A percentile compares a stretch with the other conserved stretches of the same genome.
phyloP scores from a whole-genome alignment of 2,329 filamentous ascomycete species.

The Aspergillus vadensis region DNA sequence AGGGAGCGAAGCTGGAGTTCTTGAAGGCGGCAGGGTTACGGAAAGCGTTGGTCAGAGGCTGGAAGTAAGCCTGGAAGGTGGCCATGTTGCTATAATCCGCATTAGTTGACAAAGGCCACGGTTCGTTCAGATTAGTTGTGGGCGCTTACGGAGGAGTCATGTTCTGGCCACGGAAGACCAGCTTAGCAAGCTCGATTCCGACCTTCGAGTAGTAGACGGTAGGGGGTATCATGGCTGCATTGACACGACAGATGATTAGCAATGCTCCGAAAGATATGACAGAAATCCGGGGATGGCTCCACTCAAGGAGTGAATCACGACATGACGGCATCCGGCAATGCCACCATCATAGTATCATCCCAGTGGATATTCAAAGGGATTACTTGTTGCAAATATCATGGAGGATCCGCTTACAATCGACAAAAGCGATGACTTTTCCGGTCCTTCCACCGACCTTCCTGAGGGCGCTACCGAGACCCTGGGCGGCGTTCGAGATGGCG shows the following conservation, averaged over 20 bases:
- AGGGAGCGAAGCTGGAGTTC: constrained; percentile 57
- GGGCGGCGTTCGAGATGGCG: constrained; percentile 71
- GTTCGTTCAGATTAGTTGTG: constrained; percentile 4
- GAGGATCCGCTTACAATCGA: constrained; percentile 71
- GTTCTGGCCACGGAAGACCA: constrained; percentile 83
- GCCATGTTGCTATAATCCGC: constrained; percentile 63
- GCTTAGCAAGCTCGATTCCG: constrained; percentile 80
- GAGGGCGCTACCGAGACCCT: constrained; percentile 66
- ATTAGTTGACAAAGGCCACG: constrained; percentile 18
- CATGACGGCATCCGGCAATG: neutral
- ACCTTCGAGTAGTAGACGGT: constrained; percentile 92
- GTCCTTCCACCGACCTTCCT: constrained; percentile 80
- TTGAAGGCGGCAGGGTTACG: constrained; percentile 68
- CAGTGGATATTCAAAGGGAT: neutral
- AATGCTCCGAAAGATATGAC: constrained; percentile 7
- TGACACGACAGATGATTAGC: constrained; percentile 26
- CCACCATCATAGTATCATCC: neutral
- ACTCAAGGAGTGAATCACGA: constrained; percentile 1
- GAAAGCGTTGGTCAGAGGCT: constrained; percentile 69
- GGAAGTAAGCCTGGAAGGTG: constrained; percentile 85
- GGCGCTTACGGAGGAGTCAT: constrained; percentile 90
- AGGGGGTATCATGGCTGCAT: constrained; percentile 76
- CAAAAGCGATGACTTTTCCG: constrained; percentile 73
- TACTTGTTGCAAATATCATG: constrained; percentile 2
- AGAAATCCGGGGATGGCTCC: constrained; percentile 4